Evolutionary conservation across 2,329 filamentous ascomycete species (phyloP), one percentile per base, ranked within the genome.

Genomic region (Cryoendolithus antarcticus): DNA sequence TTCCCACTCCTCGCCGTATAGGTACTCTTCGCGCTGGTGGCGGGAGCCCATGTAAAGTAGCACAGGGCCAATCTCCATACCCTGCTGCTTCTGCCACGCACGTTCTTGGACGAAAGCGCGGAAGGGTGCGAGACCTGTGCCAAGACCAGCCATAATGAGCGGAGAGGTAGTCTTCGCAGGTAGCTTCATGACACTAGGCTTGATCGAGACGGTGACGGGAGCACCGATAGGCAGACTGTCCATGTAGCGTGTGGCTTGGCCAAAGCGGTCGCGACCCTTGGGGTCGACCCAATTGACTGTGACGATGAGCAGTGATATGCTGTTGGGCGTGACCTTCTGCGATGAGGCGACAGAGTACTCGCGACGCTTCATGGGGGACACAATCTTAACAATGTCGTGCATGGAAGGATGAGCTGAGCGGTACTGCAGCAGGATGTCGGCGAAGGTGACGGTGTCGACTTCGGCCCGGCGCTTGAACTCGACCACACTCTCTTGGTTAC

Each of bases 261-360:
- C 91, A 58, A 85, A 89, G 51, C 91, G 86, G 53, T 83, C 82
- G 57, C 88, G 85, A 55, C 89, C 89, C 54, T 76, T 74, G 48
- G 82, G 72, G 63, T 96, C 89, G 48, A 88, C 79, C 91, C 91
- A 98, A 69, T 85, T 80, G 54, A 98, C 91, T 3, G 91, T 93
- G 44, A 98, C 91, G 56, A 98, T 93, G 77, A 96, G 91, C 47
- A 98, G 77, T 6, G 88, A 76, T 42, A 98, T 86, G n/a, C 76
- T 79, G 56, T 70, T 88, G 12, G 91, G 88, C 1, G 85, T 88
- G 31, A 96, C 89, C 53, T 89, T 86, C 66, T 98, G 91, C 40
- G 86, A 91, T 3, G 91, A 96, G 12, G 91, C 91, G 51, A 98
- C 96, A n/a, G 86, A 94, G 73, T 98, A 98, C 65, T 98, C 91